Evolutionary conservation across 495 filamentous ascomycete genomes (phyloP), one percentile per base, ranked within the genome.

Genomic region (Aspergillus campestris): DNA sequence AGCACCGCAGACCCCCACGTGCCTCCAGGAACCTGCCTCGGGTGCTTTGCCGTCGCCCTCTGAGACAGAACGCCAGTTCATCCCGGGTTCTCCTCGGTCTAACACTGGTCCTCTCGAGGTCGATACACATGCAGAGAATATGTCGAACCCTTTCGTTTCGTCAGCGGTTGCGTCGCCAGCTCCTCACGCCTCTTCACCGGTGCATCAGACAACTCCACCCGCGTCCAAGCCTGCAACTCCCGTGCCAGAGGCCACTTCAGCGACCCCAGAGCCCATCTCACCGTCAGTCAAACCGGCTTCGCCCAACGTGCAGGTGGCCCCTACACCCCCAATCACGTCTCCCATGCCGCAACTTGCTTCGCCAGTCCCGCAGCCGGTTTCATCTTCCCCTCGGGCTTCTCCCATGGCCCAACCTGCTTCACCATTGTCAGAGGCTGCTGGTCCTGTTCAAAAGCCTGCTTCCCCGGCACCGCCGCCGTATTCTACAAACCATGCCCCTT

Each of bases 1-100:
- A 34, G 55, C 51, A 48, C 55, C 55, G 18, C 55, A 58, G 40
- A 49, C 51, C 12, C 55, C 51, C 11, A 24, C 44, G 14, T 50
- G 38, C 37, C 39, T 45, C 27, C 15, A 41, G 18, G 34, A 24
- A n/a, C 48, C 42, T 15, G 39, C n/a, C 3, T 42, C 39, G 18
- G 53, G 58, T 33, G 51, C 58, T 40, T 51, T 61, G 35, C 59
- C 60, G 10, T 48, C 62, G 13, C 67, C 64, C 33, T 64, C 64
- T 8, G 60, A 54, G 33, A 38, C 44, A 6, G 49, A 51, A 37
- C 30, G 37, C 35, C 43, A 43, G 31, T 47, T 43, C 51, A 46
- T 41, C 37, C 38, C 38, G 34, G 29, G 30, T 8, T 34, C 43
- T 24, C 28, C 49, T 34, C 39, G 30, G 28, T 33, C 49, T 9